Conservation (phyloP, 192 early-diverging fungal genomes). For the Dispira simplex region DNA sequence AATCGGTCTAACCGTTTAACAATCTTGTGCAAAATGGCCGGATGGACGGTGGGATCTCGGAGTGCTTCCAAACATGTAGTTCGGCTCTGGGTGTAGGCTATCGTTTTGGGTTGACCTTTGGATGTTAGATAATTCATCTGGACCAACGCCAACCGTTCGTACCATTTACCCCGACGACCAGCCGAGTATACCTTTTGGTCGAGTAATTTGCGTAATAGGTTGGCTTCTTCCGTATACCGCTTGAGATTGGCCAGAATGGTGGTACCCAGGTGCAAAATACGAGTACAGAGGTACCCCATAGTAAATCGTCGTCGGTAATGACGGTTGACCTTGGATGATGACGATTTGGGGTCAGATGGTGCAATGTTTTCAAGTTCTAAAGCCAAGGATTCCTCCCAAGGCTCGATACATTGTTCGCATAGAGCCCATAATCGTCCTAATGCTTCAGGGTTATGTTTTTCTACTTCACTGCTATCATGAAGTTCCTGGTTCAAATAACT, state of each 20-base stretch:
- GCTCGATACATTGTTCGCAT: background rate
- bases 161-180: constrained; percentile 44
- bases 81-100: constrained; percentile 13
- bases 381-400: background rate
- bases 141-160: constrained; percentile 43
- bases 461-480: background rate
- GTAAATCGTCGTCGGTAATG: constrained; percentile 30
- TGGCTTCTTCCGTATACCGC: constrained; percentile 32
- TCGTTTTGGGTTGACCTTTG: constrained; percentile 10
- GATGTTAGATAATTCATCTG: constrained; percentile 33
- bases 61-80: constrained; percentile 36
- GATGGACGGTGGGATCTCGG: constrained; percentile 37
- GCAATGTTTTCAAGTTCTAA: too few relatives aligned
- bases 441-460: background rate
- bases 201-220: constrained; percentile 35
- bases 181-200: constrained; percentile 36
- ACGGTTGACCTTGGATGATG: background rate
- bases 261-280: constrained; percentile 35
- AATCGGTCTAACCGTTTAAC: constrained; percentile 21
- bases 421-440: background rate
- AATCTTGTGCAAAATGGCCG: constrained; percentile 14
- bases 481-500: background rate
- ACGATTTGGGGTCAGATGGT: too few relatives aligned
- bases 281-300: constrained; percentile 39
- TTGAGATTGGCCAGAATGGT: constrained; percentile 34